phyloP scores from a whole-genome alignment of 371 early-diverging fungal species.

The Rhizopus arrhizus region DNA sequence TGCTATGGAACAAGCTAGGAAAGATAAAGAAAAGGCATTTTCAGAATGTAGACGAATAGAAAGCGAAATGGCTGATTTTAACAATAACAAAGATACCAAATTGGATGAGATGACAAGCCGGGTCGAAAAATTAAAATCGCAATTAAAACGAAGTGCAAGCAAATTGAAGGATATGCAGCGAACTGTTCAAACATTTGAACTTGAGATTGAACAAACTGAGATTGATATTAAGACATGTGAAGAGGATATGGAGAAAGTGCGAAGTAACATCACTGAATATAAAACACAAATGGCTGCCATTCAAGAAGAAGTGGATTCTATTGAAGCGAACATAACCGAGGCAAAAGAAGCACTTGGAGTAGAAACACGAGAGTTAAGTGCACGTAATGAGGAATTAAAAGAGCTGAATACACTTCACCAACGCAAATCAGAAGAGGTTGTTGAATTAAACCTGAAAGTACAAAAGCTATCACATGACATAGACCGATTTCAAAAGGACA shows the following conservation, averaged over 20 bases:
- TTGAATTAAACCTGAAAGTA: conserved; percentile 65
- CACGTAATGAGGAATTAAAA: conserved; percentile 47
- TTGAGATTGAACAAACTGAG: conserved; percentile 75
- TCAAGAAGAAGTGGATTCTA: conserved; percentile 26
- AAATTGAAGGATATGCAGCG: conserved; percentile 70
- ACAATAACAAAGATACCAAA: conserved; percentile 80
- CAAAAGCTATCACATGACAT: conserved; percentile 77
- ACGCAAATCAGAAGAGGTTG: conserved; percentile 59
- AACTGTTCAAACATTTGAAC: conserved; percentile 66
- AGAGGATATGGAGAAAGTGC: conserved; percentile 52
- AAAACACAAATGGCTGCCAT: conserved; percentile 39
- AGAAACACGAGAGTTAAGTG: conserved; percentile 33
- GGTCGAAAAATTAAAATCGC: conserved; percentile 59
- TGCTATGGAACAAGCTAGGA: conserved; percentile 43
- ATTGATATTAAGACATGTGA: conserved; percentile 61
- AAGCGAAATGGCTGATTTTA: conserved; percentile 88
- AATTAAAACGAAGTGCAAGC: conserved; percentile 54
- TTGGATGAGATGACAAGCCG: conserved; percentile 75
- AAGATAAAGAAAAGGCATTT: conserved; percentile 45
- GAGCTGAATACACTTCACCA: conserved; percentile 69
- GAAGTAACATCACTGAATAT: conserved; percentile 55
- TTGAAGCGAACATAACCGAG: conserved; percentile 11
- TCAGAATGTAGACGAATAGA: conserved; percentile 66
- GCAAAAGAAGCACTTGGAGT: conserved; percentile 23
- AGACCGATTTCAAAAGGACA: conserved; percentile 69